Evolutionary conservation across 129 eudicot genomes (phyloP).

Genomic region (Deinandra increscens): DNA sequence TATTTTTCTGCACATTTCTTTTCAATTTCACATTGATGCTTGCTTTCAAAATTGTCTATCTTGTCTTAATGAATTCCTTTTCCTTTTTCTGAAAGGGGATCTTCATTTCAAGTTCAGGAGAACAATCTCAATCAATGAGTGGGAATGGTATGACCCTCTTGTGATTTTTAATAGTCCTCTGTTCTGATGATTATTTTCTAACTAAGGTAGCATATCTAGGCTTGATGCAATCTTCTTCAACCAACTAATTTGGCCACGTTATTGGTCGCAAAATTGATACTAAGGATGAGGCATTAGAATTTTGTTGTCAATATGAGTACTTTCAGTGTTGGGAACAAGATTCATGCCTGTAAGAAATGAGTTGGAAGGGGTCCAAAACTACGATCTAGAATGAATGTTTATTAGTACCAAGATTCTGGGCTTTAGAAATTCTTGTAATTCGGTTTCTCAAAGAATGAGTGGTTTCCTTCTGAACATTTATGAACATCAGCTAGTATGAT

Average conservation of each 20-base stretch:
- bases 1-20: conserved; percentile 15
- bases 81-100: conserved; percentile 64
- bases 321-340: background rate
- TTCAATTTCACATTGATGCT: background rate
- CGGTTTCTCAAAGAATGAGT: no score
- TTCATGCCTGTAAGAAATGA: no score
- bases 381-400: background rate
- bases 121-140: conserved; percentile 78
- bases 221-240: no score
- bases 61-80: conserved; percentile 17
- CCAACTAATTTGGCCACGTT: background rate
- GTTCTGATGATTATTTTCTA: background rate
- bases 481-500: no score
- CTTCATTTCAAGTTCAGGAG: conserved; percentile 91
- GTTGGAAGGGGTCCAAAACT: no score
- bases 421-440: no score
- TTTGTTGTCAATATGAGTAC: background rate
- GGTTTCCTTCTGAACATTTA: no score
- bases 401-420: background rate
- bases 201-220: background rate
- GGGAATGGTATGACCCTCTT: conserved; percentile 71
- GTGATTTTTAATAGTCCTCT: background rate
- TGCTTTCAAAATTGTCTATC: background rate
- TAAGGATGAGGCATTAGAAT: background rate
- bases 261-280: background rate